Evolutionary conservation across 1,284 basidiomycete species (phyloP), one percentile per base, ranked within the genome.

Genomic region (Trichosporon inkin): DNA sequence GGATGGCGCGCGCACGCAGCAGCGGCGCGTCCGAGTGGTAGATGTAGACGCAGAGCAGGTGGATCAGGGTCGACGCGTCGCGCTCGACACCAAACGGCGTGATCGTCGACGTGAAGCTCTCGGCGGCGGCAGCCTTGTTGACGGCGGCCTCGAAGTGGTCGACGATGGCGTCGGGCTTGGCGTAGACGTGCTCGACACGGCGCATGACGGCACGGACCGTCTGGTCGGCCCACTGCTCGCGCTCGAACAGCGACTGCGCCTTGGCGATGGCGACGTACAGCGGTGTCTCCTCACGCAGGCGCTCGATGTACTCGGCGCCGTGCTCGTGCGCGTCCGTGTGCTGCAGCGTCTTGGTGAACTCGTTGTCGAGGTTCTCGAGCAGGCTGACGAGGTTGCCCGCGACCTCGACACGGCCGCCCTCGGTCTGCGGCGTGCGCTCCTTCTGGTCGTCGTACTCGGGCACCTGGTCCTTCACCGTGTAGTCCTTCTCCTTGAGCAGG

Each of bases 331-430:
- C 95, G 74, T 99, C 96, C 68, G 97, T 94, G 77, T 98, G 92
- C 83, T 99, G 96, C 56, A 99, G 80, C 72, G 92, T 95, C 79
- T 91, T 92, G 55, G 92, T 98, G 79, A 99, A 99, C 80, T 99
- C 96, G 72, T 99, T 96, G 77, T 99, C 96, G 56, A 99, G 81
- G 61, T 95, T 88, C 78, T 99, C 96, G 54, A 99, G 84, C 71
- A 97, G 91, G 73, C 89, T 91, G 78, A 95, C 92, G 73, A 97
- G 85, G 73, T 89, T 93, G 47, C 93, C 93, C 57, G 92, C 86
- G 62, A 97, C 87, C 58, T 69, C 71, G 40, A 77, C 78, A 56
- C 69, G 68, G 40, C 73, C 75, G 32, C 71, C 68, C 28, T 63
- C 69, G 6, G 65, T 67, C 66, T 82, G 82, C 7, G 95, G 93